These are phyloP conservation scores for Syzygium malaccense DNA, from an alignment of 441 rosid species.

Conservation along the genomic window DNA sequence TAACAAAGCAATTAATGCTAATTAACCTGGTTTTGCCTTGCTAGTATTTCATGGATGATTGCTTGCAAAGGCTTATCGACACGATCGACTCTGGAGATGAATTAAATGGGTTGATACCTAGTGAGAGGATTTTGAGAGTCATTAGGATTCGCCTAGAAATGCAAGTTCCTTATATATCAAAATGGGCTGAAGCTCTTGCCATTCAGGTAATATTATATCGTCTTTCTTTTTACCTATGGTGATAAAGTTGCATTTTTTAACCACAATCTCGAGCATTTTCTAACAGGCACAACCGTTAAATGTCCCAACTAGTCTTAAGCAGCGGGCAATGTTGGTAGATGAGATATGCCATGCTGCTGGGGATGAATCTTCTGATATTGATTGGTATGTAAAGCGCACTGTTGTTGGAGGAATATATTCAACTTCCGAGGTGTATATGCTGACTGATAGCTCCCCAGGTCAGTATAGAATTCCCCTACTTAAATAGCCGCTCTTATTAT, in stretches of 20 bases:
- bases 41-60: slow-evolving; percentile 90
- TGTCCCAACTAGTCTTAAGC: slow-evolving; percentile 75
- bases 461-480: neutral
- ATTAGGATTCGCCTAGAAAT: slow-evolving; percentile 66
- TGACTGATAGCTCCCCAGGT: slow-evolving; percentile 88
- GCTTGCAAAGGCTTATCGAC: slow-evolving; percentile 69
- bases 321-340: slow-evolving; percentile 73
- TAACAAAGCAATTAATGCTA: neutral
- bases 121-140: slow-evolving; percentile 62
- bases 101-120: slow-evolving; percentile 48
- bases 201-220: slow-evolving; percentile 38
- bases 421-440: slow-evolving; percentile 92
- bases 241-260: neutral
- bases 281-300: slow-evolving; percentile 78
- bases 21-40: slow-evolving; percentile 3
- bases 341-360: slow-evolving; percentile 85
- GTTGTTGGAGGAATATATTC: slow-evolving; percentile 90
- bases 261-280: neutral
- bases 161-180: slow-evolving; percentile 84
- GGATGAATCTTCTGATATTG: slow-evolving; percentile 59
- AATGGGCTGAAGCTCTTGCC: slow-evolving; percentile 97
- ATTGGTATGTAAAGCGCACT: slow-evolving; percentile 87
- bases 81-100: slow-evolving; percentile 56
- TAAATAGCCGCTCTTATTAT: neutral
- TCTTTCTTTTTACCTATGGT: neutral